Percentiles rank a stretch among this genome's conserved stretches.
Conservation (phyloP, 169 alveolate genomes). For the Cyclospora cayetanensis region DNA sequence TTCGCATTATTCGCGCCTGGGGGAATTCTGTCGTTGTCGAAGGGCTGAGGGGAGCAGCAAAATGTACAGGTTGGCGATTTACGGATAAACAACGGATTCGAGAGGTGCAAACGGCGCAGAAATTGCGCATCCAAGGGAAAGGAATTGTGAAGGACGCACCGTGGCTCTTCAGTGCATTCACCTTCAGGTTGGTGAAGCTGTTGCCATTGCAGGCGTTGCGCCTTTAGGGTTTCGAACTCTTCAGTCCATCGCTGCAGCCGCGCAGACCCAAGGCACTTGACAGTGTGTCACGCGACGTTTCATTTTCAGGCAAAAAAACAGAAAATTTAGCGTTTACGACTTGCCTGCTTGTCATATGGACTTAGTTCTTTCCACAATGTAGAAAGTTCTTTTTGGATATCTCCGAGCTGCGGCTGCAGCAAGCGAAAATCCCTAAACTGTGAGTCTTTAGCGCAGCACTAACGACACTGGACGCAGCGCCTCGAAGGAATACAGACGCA, state of each 20-base stretch:
- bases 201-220: neutral
- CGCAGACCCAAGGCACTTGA: too few species aligned
- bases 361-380: neutral
- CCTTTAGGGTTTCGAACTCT: neutral
- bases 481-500: too few species aligned
- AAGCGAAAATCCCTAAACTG: neutral
- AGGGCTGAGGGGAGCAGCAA: neutral
- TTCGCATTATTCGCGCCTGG: neutral
- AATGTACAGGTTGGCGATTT: neutral
- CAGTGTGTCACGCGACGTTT: too few species aligned
- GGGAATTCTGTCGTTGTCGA: neutral
- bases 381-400: neutral
- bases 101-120: neutral
- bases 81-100: neutral
- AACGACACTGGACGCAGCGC: too few species aligned
- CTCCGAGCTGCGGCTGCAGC: constrained; percentile 1
- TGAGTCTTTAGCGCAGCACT: too few species aligned
- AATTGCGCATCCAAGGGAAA: neutral
- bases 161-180: neutral
- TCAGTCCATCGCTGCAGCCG: neutral
- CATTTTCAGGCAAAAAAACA: too few species aligned
- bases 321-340: neutral
- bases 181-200: neutral
- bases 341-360: neutral
- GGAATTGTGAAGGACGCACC: neutral